phyloP scores from a whole-genome alignment of 192 early-diverging fungal species.

The Coemansia sp. region DNA sequence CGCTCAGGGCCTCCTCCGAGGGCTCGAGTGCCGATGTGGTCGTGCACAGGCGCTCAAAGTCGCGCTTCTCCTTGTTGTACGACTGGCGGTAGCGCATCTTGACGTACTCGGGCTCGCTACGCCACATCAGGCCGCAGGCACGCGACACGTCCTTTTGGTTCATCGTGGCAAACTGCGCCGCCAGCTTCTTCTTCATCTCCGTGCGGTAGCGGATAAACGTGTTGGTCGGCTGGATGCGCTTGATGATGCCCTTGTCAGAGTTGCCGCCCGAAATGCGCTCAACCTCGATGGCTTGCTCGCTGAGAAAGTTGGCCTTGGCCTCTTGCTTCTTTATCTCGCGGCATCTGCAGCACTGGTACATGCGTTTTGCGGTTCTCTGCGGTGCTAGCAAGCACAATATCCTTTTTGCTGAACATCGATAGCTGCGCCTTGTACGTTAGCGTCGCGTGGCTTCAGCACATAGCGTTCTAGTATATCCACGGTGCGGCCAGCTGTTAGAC shows the following conservation, averaged over 20 bases:
- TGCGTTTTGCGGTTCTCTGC: too few relatives aligned
- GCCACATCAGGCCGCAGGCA: slow-evolving; percentile 59
- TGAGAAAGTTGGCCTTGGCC: slow-evolving; percentile 50
- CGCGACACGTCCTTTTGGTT: slow-evolving; percentile 60
- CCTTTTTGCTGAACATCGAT: too few relatives aligned
- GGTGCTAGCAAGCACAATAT: too few relatives aligned
- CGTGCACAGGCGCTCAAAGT: slow-evolving; percentile 57
- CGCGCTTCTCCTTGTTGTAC: slow-evolving; percentile 58
- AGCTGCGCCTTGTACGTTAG: too few relatives aligned
- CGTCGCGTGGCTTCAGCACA: too few relatives aligned
- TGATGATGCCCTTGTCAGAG: slow-evolving; percentile 51
- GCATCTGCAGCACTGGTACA: too few relatives aligned
- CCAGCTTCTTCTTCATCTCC: slow-evolving; percentile 57
- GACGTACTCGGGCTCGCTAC: slow-evolving; percentile 55
- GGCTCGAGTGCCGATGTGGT: slow-evolving; percentile 47
- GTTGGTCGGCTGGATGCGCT: slow-evolving; percentile 60
- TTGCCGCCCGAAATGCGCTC: slow-evolving; percentile 50
- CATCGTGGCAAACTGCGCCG: slow-evolving; percentile 52
- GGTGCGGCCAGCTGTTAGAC: too few relatives aligned
- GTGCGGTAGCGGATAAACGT: slow-evolving; percentile 61
- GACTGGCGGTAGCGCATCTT: slow-evolving; percentile 59
- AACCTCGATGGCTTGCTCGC: slow-evolving; percentile 52
- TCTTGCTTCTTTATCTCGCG: slow-evolving; percentile 25
- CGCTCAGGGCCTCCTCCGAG: slow-evolving; percentile 45
- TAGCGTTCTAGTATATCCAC: too few relatives aligned